Base-by-base conservation (phyloP, 1,139 yeast species). In the Pichia sorboxylosa region DNA sequence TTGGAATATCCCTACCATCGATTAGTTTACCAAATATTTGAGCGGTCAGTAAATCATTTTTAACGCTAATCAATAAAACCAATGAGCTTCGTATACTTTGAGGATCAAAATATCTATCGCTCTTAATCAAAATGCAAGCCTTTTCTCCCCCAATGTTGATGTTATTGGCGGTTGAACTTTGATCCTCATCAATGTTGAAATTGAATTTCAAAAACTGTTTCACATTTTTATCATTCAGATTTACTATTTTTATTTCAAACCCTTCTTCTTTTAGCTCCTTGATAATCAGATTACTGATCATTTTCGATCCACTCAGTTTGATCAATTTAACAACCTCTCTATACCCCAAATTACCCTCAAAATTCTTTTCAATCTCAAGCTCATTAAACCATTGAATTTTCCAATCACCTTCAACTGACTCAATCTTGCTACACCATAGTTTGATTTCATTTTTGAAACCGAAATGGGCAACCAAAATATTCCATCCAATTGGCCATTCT, bases 401-500 rank as follows among this genome's bases (percentile, higher is more conserved):
- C 85, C 85, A 77, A 38, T 66, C 74, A 2, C 83, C 83, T 37
- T 67, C 63, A 5, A 65, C 55, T 1, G 80, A 68, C 41, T 64
- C 66, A 29, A 77, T 66, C 35, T 78, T 63, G 5, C 82, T 74
- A 20, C 78, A 79, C 67, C 75, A 78, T 62, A 82, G 69, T 35
- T 64, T 61, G 6, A 73, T 58, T 13, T 63, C 61, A 1, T 71
- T 25, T 59, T 65, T 35, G 61, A 55, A 27, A 49, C 73, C 65
- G 53, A 60, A 50, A 4, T 66, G 54, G 32, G 65, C 55, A 30
- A 58, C 60, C 5, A 75, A 65, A 31, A 79, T 53, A 49, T 74
- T 74, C 87, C 87, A 79, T 35, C 75, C 70, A 2, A 72, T 58
- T 1, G 85, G 84, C 87, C 87, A 79, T 38, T 69, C 75, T 33